phyloP scores from a whole-genome alignment of 2,329 filamentous ascomycete genomes.

The Penicillium sp. region DNA sequence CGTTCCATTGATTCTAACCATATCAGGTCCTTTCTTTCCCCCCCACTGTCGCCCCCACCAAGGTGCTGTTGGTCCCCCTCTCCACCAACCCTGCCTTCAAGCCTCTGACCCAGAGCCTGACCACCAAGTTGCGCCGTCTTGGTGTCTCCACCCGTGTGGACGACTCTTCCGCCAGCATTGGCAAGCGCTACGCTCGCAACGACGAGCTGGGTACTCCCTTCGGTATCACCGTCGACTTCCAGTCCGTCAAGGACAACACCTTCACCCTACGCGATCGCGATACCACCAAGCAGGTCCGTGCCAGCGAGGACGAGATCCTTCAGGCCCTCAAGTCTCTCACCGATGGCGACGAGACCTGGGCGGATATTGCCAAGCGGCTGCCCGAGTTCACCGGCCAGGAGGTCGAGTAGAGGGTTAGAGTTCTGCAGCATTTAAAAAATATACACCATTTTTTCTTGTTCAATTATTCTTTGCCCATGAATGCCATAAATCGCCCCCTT shows the following conservation, averaged over 20 bases:
- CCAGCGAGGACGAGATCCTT: conserved; percentile 77
- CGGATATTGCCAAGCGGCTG: conserved; percentile 74
- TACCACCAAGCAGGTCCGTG: conserved; percentile 86
- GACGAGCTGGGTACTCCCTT: conserved; percentile 95
- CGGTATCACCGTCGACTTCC: conserved; percentile 93
- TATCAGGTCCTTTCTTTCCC: conserved; percentile 72
- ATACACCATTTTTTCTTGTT: conserved; percentile 24
- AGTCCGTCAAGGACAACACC: conserved; percentile 84
- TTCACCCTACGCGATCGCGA: conserved; percentile 90
- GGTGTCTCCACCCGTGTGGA: conserved; percentile 86
- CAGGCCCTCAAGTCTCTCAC: conserved; percentile 70
- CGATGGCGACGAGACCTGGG: conserved; percentile 67
- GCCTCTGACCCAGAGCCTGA: conserved; percentile 74
- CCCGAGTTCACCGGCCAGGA: conserved; percentile 83
- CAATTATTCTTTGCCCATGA: background rate
- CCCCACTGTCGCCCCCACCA: conserved; percentile 83
- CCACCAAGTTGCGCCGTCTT: conserved; percentile 73
- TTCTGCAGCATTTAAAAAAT: conserved; percentile 18
- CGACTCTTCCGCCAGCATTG: conserved; percentile 87
- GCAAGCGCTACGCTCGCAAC: conserved; percentile 92
- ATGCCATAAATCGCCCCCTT: background rate
- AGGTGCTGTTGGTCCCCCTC: conserved; percentile 89
- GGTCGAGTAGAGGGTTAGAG: conserved; percentile 45
- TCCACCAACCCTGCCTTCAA: conserved; percentile 80
- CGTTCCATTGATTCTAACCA: conserved; percentile 13